Base-by-base conservation (phyloP, 306 rosid genomes). In the Benincasa hispida region DNA sequence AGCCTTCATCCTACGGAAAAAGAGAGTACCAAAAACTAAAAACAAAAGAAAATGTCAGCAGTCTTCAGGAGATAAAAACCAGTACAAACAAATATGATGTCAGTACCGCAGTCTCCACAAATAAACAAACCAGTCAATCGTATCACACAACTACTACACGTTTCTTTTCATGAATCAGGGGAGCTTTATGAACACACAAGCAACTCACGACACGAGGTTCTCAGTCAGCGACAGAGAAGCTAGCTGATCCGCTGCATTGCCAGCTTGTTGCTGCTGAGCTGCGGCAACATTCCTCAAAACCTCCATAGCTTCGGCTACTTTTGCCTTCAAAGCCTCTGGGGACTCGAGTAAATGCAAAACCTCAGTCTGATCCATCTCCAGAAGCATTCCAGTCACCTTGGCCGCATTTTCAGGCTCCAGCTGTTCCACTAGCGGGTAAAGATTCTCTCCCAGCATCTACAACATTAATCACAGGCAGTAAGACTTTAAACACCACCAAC, bases 311-410 rank as follows among this genome's bases (percentile, higher is more conserved):
- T 83, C 83, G 0, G 81, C 86, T 27, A 83, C 86, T 63, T 83
- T 83, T 0, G 83, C 75, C 42, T 83, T 83, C 80, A 83, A 51
- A 21, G 86, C 86, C 18, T 83, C 86, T 0, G 83, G 86, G 4
- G 86, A 83, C 78, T 83, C 86, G 7, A 79, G 83, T 67, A 83
- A 42, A 73, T 83, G 86, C 69, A 83, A 69, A 51, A 83, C 86
- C 76, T 83, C 83, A 3, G 86, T 79, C 62, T 83, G 86, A 62
- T 83, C 86, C 86, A 83, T 83, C 68, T 83, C 83, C 11, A 83
- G 72, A 41, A 83, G 86, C 86, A 83, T 83, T 19, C 86, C 86
- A 18, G 86, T 83, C 17, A 83, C 86, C 61, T 83, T 83, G 10
- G 86, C 83, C 0, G 86, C 81, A 22, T 79, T 79, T 17, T 83